Evolutionary conservation across 202 grass and related monocot species (phyloP), one percentile per base, ranked within the genome.

Genomic region (Panicum hallii): DNA sequence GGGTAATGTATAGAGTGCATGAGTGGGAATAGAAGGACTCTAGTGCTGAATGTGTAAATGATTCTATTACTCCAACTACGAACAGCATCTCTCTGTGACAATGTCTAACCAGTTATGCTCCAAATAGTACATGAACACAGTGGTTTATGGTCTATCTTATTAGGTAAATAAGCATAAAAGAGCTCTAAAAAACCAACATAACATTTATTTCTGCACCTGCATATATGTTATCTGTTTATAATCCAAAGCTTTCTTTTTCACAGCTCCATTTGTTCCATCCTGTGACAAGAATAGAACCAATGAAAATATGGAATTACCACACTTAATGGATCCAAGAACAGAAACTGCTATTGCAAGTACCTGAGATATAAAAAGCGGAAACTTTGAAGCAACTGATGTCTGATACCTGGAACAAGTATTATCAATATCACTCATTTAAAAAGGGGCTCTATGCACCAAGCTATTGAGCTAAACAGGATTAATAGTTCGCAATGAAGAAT

Each of bases 341-440:
- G 28, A 90, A 90, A 80, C 22, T 63, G 4, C 2, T 10, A 63
- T 3, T 30, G 67, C 13, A 71, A 84, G 19, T 82, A 96, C 97
- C 97, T 99, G 97, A 63, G 97, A 99, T 87, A 99, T 84, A 87
- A 99, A 99, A 72, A 99, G 82, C 56, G 97, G 97, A 83, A 99
- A 99, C 66, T 99, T 96, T 67, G 90, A 89, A 84, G 93, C 88
- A 84, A 96, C 86, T 56, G 90, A 80, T 58, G 67, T 94, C 74
- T 99, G 93, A 73, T 96, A 96, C 80, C 93, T 99, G 86, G 30
- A 92, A 88, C 9, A 74, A 82, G 46, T 75, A 81, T 22, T 46
- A 56, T 19, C 17, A 26, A 26, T 2, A 73, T 80, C 28, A 67
- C 53, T 30, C 44, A 32, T 76, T 57, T 47, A 75, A 53, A 82